Base-by-base conservation (phyloP, 257 asterid species). In the Primulina tabacum region DNA sequence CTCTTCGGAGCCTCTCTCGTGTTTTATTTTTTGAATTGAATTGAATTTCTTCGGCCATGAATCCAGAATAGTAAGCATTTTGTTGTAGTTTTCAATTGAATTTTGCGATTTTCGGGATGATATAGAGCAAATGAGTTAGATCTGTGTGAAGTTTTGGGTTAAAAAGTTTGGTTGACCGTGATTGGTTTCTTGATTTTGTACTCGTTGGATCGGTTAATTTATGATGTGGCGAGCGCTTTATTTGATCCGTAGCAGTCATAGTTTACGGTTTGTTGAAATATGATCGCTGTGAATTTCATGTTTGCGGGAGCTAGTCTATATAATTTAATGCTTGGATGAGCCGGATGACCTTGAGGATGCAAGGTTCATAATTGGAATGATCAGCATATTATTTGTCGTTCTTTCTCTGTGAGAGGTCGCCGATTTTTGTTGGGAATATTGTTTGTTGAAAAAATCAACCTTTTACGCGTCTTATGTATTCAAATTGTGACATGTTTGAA, bases 41-140 rank as follows among this genome's bases (percentile, higher is more conserved):
- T 24, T 24, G 26, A 24, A 20, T 47, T 60, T 47, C 47, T 20
- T 40, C 77, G 47, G 89, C 67, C 77, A 87, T 87, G 92, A 87
- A 84, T 87, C 90, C 88, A 1, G 92, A 87, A 85, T 87, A 87
- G 92, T 87, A 81, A 81, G 87, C 76, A 24, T 61, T 18, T 69
- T 47, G 55, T 62, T 69, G 24, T 37, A 60, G 30, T 71, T 16
- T 68, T 59, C 1, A 7, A 9, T 66, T 33, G 20, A 12, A 47
- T 17, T 29, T 5, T 74, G 60, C 47, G 6, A 50, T 28, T 50
- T 24, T 40, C n/a, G 4, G 9, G 29, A 17, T 65, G 17, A 18
- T 35, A 10, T 9, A 63, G 28, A 66, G 11, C 65, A 12, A 14
- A 58, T 65, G 33, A 47, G 16, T 62, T 58, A 53, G 53, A 59